phyloP scores from a whole-genome alignment of 2,329 filamentous ascomycete species.

The Colletotrichum orchidophilum region DNA sequence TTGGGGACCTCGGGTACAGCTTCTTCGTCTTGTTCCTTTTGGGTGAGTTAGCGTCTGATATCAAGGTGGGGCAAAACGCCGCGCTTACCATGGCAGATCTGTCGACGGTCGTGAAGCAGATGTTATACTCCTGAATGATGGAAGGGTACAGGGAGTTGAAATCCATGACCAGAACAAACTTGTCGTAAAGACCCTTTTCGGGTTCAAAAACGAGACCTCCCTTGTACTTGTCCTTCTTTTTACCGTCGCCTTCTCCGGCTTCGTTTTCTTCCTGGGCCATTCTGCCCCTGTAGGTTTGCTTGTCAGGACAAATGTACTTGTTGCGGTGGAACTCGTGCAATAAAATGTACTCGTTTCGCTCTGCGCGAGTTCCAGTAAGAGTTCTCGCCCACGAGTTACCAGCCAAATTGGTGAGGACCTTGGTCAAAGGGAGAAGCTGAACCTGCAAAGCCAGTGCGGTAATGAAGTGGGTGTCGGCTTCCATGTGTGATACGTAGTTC shows the following conservation, averaged over 20 bases:
- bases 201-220: slow-evolving; percentile 98
- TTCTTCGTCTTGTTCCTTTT: slow-evolving; percentile 76
- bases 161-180: slow-evolving; percentile 99
- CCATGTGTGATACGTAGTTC: slow-evolving; percentile 93
- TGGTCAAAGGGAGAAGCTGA: slow-evolving; percentile 92
- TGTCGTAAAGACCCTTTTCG: slow-evolving; percentile 97
- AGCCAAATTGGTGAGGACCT: slow-evolving; percentile 94
- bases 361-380: slow-evolving; percentile 91
- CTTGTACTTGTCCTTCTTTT: slow-evolving; percentile 99
- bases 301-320: slow-evolving; percentile 98
- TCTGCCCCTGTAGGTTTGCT: slow-evolving; percentile 82
- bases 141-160: slow-evolving; percentile 99
- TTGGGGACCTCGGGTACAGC: slow-evolving; percentile 86
- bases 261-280: slow-evolving; percentile 74
- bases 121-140: slow-evolving; percentile 99
- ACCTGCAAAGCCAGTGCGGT: slow-evolving; percentile 88
- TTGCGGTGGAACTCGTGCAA: slow-evolving; percentile 96
- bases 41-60: slow-evolving; percentile 41
- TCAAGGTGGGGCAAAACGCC: background rate
- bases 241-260: slow-evolving; percentile 78
- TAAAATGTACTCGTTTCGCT: slow-evolving; percentile 99
- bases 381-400: slow-evolving; percentile 99
- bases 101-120: slow-evolving; percentile 98
- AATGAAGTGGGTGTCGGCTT: slow-evolving; percentile 95
- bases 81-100: slow-evolving; percentile 72